phyloP scores from a whole-genome alignment of 139 green algal species.

The Diplosphaera chodatii region DNA sequence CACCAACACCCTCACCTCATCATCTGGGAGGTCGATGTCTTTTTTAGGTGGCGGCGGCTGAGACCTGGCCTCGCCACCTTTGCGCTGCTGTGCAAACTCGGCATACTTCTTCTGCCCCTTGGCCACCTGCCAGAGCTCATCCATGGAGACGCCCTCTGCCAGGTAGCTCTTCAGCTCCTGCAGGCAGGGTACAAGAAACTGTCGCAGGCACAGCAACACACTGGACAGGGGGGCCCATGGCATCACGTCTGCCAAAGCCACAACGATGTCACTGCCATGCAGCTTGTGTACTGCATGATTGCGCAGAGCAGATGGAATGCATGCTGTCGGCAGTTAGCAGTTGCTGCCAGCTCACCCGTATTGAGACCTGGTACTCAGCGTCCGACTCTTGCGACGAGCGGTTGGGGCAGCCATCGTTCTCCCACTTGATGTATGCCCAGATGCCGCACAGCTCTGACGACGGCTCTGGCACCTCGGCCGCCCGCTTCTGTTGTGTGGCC shows the following conservation, averaged over 20 bases:
- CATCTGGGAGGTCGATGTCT: constrained; percentile 7
- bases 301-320: no score
- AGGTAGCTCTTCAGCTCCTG: constrained; percentile 64
- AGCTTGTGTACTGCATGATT: no score
- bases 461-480: constrained; percentile 43
- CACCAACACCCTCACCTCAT: constrained; percentile 7
- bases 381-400: constrained; percentile 51
- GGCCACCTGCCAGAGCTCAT: constrained; percentile 67
- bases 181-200: neutral
- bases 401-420: constrained; percentile 65
- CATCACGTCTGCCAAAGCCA: no score
- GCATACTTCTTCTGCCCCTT: constrained; percentile 49
- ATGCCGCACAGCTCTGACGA: constrained; percentile 87
- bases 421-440: constrained; percentile 94
- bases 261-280: no score
- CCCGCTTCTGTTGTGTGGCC: constrained; percentile 1
- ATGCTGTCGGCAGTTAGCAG: no score
- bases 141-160: constrained; percentile 30
- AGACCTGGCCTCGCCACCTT: constrained; percentile 2
- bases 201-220: no score
- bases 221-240: no score
- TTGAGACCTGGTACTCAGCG: constrained; percentile 46
- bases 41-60: constrained; percentile 4
- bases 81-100: constrained; percentile 29
- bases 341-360: constrained; percentile 30